These are phyloP conservation scores for Fusarium fracticaudum DNA, from an alignment of 2,329 filamentous ascomycete genomes.

Conservation along the genomic window DNA sequence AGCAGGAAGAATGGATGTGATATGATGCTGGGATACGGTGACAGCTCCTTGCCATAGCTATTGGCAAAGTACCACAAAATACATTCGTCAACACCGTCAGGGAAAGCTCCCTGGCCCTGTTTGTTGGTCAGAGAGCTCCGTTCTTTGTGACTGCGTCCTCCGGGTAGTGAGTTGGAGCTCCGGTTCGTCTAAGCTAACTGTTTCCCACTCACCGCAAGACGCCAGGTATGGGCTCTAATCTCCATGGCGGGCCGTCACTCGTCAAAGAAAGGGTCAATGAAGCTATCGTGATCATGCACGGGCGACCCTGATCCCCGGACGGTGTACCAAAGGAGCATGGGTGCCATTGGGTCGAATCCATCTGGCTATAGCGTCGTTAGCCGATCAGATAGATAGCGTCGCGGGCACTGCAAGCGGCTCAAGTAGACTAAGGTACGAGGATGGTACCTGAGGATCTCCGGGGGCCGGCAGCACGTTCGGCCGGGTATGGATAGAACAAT, in stretches of 20 bases:
- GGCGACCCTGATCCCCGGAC: conserved; percentile 38
- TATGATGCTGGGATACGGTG: conserved; percentile 13
- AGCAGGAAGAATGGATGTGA: conserved; percentile 1
- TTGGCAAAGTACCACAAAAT: conserved; percentile 1
- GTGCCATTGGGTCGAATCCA: conserved; percentile 6
- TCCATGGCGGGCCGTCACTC: conserved; percentile 25
- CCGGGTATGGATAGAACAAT: conserved; percentile 22
- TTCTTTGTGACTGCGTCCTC: conserved; percentile 4
- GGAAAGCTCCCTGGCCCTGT: background rate
- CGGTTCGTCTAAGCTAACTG: conserved; percentile 23
- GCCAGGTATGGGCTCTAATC: conserved; percentile 26
- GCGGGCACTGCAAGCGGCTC: background rate
- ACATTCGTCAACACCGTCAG: background rate
- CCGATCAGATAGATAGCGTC: background rate
- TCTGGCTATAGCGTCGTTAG: conserved; percentile 6
- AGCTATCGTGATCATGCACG: conserved; percentile 44
- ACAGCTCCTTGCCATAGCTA: conserved; percentile 8
- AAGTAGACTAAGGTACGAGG: conserved; percentile 14
- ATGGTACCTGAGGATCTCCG: conserved; percentile 26
- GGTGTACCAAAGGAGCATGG: conserved; percentile 13
- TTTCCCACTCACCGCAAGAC: conserved; percentile 33
- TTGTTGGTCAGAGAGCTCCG: conserved; percentile 1
- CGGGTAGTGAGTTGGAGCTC: conserved; percentile 20
- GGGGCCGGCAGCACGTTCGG: conserved; percentile 32
- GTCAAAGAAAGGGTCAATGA: conserved; percentile 27